These are phyloP conservation scores for Microbotryomycetes sp. DNA, from an alignment of 1,284 basidiomycete genomes.

Conservation along the genomic window DNA sequence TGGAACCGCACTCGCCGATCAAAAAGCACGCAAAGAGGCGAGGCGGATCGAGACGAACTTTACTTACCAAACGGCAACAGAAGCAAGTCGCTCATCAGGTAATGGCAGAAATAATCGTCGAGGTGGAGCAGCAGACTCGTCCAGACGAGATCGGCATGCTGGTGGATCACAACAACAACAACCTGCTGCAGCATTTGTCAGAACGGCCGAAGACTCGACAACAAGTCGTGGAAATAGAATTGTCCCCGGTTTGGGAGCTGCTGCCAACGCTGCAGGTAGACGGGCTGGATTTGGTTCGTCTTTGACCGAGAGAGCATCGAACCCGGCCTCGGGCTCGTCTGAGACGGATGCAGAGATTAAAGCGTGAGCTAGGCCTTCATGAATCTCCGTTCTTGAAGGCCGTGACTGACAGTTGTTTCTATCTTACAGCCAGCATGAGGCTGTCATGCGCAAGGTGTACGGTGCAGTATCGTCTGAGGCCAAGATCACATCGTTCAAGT, in stretches of 20 bases:
- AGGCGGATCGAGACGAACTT: constrained; percentile 74
- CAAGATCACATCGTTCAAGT: constrained; percentile 69
- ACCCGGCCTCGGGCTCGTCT: too few species aligned
- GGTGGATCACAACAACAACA: too few species aligned
- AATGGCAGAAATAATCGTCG: background rate
- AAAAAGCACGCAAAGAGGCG: constrained; percentile 66
- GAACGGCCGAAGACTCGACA: background rate
- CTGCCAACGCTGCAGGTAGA: constrained; percentile 3
- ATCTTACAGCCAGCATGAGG: constrained; percentile 62
- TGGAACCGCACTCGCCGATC: constrained; percentile 59
- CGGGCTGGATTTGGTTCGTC: constrained; percentile 3
- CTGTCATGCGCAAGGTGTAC: constrained; percentile 62
- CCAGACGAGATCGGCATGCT: too few species aligned
- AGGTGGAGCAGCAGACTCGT: background rate
- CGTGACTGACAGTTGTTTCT: too few species aligned
- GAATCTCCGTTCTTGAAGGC: too few species aligned
- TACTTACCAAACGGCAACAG: constrained; percentile 57
- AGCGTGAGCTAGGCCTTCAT: constrained; percentile 8
- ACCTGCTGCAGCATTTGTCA: background rate
- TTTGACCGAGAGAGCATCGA: background rate
- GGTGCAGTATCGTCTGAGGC: constrained; percentile 59
- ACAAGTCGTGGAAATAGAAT: constrained; percentile 7
- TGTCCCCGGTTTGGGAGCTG: constrained; percentile 6
- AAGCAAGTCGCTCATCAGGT: constrained; percentile 25
- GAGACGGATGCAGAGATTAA: background rate